A percentile compares a stretch with the other conserved stretches of the same genome.
Evolutionary conservation across 2,329 filamentous ascomycete genomes (phyloP).

Genomic region (Diplodia mutila): DNA sequence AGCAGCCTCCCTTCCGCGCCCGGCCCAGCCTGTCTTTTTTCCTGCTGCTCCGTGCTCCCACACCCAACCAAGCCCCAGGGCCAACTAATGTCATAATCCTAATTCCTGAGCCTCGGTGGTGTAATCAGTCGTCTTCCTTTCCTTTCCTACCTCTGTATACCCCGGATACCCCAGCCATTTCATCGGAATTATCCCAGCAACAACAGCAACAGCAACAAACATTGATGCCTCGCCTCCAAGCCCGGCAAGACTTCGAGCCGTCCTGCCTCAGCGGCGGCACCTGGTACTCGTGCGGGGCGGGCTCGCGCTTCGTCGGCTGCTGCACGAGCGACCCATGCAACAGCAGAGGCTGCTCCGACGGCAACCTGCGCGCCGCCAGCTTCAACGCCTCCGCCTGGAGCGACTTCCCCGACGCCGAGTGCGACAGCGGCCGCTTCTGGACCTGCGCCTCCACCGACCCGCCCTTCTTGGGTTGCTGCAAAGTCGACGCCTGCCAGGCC

Average conservation of each 20-base stretch:
- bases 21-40: not conserved
- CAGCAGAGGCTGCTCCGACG: slow-evolving; percentile 41
- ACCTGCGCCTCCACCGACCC: slow-evolving; percentile 38
- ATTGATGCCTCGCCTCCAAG: slow-evolving; percentile 18
- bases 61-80: not conserved
- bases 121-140: not conserved
- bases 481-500: slow-evolving; percentile 39
- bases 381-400: slow-evolving; percentile 41
- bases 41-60: not conserved
- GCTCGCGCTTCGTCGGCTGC: slow-evolving; percentile 47
- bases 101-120: not conserved
- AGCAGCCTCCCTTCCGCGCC: no score
- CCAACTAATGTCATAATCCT: slow-evolving; percentile 19
- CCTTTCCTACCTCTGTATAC: not conserved
- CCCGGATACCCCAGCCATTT: not conserved
- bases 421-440: slow-evolving; percentile 39
- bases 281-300: slow-evolving; percentile 42
- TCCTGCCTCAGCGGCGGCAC: slow-evolving; percentile 40
- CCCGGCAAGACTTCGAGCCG: slow-evolving; percentile 34
- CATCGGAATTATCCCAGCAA: no score
- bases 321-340: slow-evolving; percentile 44
- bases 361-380: slow-evolving; percentile 37
- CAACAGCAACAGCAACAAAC: not conserved
- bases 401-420: slow-evolving; percentile 40
- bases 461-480: slow-evolving; percentile 47